Evolutionary conservation across 2,329 filamentous ascomycete genomes (phyloP), one percentile per base, ranked within the genome.

Genomic region (Penicillium capsulatum): DNA sequence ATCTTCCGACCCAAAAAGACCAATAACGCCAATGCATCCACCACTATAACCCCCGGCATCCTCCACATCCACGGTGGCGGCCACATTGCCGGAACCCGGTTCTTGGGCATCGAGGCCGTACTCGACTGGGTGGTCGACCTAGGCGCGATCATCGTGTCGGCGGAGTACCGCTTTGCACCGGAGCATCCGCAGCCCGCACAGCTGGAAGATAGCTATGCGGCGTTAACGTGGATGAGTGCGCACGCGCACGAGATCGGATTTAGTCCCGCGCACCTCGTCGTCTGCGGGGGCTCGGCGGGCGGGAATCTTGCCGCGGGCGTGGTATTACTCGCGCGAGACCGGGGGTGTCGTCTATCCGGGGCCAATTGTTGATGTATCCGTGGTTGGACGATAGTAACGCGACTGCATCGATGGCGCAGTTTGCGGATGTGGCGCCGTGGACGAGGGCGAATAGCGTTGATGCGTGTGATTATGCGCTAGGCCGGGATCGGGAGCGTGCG

Each of bases 51-150:
- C 9, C 72, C 80, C 0, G 76, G 76, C 13, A 69, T 84, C 17
- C 70, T 84, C 50, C 81, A 83, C 57, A 81, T 81, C 53, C 81
- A 85, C 53, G 81, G 81, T 17, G 81, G 81, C 15, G 81, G 81
- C 4, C 84, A 82, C 63, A 77, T 80, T 5, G 63, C 83, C 20
- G 81, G 81, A 9, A 71, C 72, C 32, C 78, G 74, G 3, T 80
- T 76, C 3, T 77, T 84, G 55, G 81, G 84, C 54, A 74, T 77
- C 10, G 71, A 79, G 29, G 83, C 80, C 69, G 77, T 75, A 4
- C 68, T 73, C 3, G 66, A 71, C 24, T 73, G 81, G 3, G 63
- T 75, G 27, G 63, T 73, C 17, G 65, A 70, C 3, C 65, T 76
- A 9, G 71, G 77, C 36, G 78, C 66, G 17, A 67, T 84, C 15